These are phyloP conservation scores for Dillenia suffruticosa DNA, from an alignment of 164 flowering plant species.

Conservation along the genomic window DNA sequence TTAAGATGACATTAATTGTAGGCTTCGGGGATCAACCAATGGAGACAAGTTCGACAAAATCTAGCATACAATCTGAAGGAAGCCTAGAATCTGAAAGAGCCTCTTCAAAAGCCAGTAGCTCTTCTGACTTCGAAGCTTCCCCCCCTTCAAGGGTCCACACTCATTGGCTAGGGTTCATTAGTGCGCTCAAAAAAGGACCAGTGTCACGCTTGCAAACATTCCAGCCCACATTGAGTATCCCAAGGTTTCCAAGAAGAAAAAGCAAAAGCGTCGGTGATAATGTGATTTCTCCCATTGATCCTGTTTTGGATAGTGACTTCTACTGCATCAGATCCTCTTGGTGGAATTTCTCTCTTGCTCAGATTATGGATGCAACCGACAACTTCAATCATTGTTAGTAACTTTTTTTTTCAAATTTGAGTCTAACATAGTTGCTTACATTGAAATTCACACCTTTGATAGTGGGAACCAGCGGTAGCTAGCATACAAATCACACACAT, in stretches of 20 bases:
- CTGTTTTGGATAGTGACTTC: slow-evolving; percentile 34
- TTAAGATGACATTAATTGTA: not conserved
- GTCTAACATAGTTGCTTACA: not conserved
- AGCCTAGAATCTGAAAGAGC: slow-evolving; percentile 15
- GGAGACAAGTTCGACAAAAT: no score
- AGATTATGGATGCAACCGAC: slow-evolving; percentile 43
- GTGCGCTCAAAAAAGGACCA: slow-evolving; percentile 39
- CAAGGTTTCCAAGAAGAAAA: slow-evolving; percentile 22
- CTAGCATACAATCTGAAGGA: slow-evolving; percentile 6
- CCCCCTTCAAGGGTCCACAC: slow-evolving; percentile 4
- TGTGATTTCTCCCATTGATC: slow-evolving; percentile 7
- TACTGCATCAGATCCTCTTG: slow-evolving; percentile 44
- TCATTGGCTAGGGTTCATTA: slow-evolving; percentile 59
- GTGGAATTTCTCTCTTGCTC: slow-evolving; percentile 48
- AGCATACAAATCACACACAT: no score
- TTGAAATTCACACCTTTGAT: no score
- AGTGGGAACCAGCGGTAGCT: no score
- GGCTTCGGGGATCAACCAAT: slow-evolving; percentile 8
- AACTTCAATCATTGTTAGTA: slow-evolving; percentile 47
- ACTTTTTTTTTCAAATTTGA: not conserved
- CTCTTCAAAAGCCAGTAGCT: slow-evolving; percentile 35
- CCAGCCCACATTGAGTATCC: slow-evolving; percentile 21
- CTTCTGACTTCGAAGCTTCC: slow-evolving; percentile 38
- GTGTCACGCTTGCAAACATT: slow-evolving; percentile 29
- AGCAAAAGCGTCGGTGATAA: slow-evolving; percentile 15